Base-by-base conservation (phyloP, 129 eudicot genomes). In the Tagetes erecta region DNA sequence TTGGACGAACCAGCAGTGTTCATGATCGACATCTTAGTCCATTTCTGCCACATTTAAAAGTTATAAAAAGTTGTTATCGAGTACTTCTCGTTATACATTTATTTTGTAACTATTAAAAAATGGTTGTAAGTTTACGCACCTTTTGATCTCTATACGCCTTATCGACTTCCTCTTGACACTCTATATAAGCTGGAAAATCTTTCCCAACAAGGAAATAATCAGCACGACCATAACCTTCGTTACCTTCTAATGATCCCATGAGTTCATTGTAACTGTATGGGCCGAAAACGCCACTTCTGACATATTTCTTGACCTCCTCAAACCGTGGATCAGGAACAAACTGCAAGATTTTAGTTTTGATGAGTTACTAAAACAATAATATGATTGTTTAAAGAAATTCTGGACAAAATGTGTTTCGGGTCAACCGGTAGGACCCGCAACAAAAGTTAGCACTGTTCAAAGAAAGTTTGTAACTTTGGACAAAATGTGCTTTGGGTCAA, bases 191-290 rank as follows among this genome's bases (percentile, higher is more conserved):
- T n/a, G 93, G 90, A 70, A 88, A 88, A 80, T 85, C 93, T 83
- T 88, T 82, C 50, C 93, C 93, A 6, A 88, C 93, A 41, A 88
- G 88, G 76, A 88, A 88, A 70, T 88, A 88, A 80, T 88, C 93
- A 66, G 90, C 93, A 34, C 87, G 93, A 30, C 93, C 93, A 76
- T 85, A 85, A 35, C 89, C 93, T 83, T 88, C 90, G 33, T 88
- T 85, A 78, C 90, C 93, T 80, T 88, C 93, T 58, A 88, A 84
- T 3, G 93, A 88, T n/a, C 93, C 90, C 90, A 88, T 88, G 58
- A 88, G 81, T 56, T 85, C 85, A 41, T 88, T 70, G 64, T 88
- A 85, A 78, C 70, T 84, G 78, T 64, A 74, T n/a, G 84, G 66
- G 35, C 87, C 93, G 49, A 87, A 87, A 51, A 87, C 86, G 14